Percentiles rank a stretch among this genome's conserved stretches.
Conservation (phyloP, 2,329 filamentous ascomycete species). For the Colletotrichum abscissum region DNA sequence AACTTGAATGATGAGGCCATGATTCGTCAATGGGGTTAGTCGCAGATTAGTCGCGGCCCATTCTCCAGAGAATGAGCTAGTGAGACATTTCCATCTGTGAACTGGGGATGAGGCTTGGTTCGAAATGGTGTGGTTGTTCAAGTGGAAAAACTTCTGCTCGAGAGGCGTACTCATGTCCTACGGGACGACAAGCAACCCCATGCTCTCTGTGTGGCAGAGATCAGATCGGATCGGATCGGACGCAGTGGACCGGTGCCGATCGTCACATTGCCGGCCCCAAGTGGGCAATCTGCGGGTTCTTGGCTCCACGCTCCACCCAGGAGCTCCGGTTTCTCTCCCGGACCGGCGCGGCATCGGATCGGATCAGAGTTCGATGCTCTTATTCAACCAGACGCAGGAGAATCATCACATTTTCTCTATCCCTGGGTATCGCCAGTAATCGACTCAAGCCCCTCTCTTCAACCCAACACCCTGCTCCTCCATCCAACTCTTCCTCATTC, state of each 20-base stretch:
- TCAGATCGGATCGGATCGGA: background rate
- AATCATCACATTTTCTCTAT: no score
- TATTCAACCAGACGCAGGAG: background rate
- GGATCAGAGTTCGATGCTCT: conserved; percentile 1
- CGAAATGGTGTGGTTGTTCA: background rate
- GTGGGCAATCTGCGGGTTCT: background rate
- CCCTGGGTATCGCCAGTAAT: no score
- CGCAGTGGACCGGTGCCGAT: background rate
- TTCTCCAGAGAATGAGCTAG: background rate
- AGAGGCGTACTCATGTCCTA: no score
- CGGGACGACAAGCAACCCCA: no score
- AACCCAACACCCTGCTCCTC: conserved; percentile 21
- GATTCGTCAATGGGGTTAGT: conserved; percentile 22
- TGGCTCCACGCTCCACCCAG: background rate
- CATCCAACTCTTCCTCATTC: conserved; percentile 20
- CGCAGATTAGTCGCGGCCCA: background rate
- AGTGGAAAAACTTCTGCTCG: no score
- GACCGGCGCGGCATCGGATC: background rate
- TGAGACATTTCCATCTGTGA: background rate
- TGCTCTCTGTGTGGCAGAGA: no score
- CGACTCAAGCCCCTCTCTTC: background rate
- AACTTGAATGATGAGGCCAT: conserved; percentile 28
- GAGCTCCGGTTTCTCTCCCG: background rate
- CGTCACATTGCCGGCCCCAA: background rate
- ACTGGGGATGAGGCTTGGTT: background rate